A percentile compares a stretch with the other conserved stretches of the same genome.
These are phyloP conservation scores for Penicillium steckii DNA, from an alignment of 495 filamentous ascomycete species.

Conservation along the genomic window DNA sequence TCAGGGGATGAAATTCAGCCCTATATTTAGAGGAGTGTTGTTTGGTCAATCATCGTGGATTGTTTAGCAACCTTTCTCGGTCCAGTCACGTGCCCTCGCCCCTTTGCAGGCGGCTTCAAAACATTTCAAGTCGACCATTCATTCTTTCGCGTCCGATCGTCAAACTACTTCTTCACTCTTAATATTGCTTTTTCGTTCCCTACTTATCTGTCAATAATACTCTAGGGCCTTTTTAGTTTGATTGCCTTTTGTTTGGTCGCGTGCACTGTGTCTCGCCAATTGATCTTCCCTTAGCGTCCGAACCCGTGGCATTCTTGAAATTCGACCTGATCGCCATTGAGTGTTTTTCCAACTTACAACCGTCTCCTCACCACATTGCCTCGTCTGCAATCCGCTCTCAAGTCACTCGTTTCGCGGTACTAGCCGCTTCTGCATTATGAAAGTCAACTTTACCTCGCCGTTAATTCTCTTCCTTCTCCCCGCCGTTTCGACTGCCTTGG, in stretches of 20 bases:
- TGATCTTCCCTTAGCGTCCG: background rate
- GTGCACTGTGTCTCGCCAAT: no score
- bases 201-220: no score
- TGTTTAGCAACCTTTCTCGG: background rate
- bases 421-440: slow-evolving; percentile 27
- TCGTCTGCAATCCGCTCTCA: background rate
- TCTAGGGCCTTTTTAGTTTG: no score
- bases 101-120: background rate
- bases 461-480: slow-evolving; percentile 39
- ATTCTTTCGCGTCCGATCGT: background rate
- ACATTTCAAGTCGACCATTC: background rate
- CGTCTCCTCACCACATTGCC: background rate
- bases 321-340: background rate
- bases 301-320: background rate
- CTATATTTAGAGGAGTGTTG: no score
- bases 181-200: background rate
- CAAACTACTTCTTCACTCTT: background rate
- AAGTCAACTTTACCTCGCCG: slow-evolving; percentile 28
- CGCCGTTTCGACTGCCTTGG: slow-evolving; percentile 30
- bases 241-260: no score
- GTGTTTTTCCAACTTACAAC: background rate
- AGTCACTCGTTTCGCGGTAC: slow-evolving; percentile 14
- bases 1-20: no score
- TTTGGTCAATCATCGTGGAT: no score
- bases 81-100: background rate